phyloP scores from a whole-genome alignment of 306 rosid genomes.

The Sicyos baderoa region DNA sequence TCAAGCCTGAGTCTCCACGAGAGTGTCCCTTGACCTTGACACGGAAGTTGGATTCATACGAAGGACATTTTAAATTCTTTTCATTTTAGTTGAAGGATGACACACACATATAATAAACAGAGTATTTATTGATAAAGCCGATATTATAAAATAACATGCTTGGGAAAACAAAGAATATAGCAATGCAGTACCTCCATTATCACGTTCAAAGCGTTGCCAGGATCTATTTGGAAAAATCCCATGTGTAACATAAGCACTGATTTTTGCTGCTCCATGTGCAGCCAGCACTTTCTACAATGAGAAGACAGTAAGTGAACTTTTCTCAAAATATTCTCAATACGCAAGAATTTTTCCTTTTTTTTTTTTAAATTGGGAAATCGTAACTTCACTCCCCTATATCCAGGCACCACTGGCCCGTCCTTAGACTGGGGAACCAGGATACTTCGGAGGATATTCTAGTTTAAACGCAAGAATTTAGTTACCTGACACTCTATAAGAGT shows the following conservation, averaged over 20 bases:
- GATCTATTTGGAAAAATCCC: slow-evolving; percentile 91
- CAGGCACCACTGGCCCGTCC: no score
- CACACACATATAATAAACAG: background rate
- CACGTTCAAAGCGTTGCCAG: slow-evolving; percentile 75
- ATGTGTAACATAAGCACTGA: slow-evolving; percentile 95
- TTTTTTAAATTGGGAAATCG: no score
- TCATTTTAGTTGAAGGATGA: background rate
- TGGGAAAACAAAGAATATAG: slow-evolving; percentile 13
- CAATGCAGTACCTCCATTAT: slow-evolving; percentile 54
- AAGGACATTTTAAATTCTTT: background rate
- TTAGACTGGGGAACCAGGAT: no score
- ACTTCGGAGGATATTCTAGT: no score
- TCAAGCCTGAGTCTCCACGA: no score
- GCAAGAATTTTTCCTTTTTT: no score
- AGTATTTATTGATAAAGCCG: background rate
- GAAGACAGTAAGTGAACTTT: slow-evolving; percentile 17
- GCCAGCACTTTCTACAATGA: slow-evolving; percentile 75
- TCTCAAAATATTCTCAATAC: background rate
- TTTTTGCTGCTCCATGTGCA: slow-evolving; percentile 75
- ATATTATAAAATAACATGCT: background rate
- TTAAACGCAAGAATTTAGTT: slow-evolving; percentile 21
- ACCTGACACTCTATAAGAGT: slow-evolving; percentile 97
- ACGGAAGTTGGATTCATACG: background rate
- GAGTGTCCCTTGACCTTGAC: no score
- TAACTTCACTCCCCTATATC: no score